Evolutionary conservation across 2,329 filamentous ascomycete genomes (phyloP), one percentile per base, ranked within the genome.

Genomic region (Lachnum nothofagi): DNA sequence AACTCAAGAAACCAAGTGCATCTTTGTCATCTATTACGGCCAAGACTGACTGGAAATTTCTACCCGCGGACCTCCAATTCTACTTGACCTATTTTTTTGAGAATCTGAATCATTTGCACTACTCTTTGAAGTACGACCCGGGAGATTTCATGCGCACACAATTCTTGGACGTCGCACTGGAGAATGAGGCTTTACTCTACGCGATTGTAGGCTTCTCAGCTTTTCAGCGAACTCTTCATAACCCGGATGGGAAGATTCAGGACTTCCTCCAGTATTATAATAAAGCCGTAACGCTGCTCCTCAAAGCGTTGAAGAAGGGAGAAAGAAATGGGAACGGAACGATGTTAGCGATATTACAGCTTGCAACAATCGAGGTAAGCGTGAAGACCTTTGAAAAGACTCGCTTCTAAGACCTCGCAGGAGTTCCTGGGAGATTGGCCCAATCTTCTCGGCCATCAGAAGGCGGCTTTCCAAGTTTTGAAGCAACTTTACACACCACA

Each of bases 381-480:
- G 9, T 25, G 41, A 17, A 31, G 49, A 56, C 44, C 20, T 29
- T 23, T 29, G 50, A 12, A 44, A 40, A 33, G 9, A n/a, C 17
- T 24, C 12, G 7, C 10, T 42, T 38, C 48, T 54, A 51, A 56
- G 19, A 8, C 35, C 53, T 59, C 44, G 44, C 38, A 95, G 89
- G 93, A 97, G 69, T 94, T 90, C 61, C 76, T 97, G 39, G 93
- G 93, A 10, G 93, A 98, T 65, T 97, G 90, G 90, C 82, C 94
- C 45, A 96, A 94, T 61, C 74, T 97, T 14, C 85, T 93, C 68
- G 88, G 90, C 19, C 93, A 97, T 65, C 91, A 96, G 65, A 89
- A 86, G 64, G 93, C 91, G 9, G 93, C 93, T 0, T 81, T 86
- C 62, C 82, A 88, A 55, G 85, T 97, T 60, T 72, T 97, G 39